Percentiles rank a stretch among this genome's conserved stretches.
Conservation (phyloP, 2,329 filamentous ascomycete species). For the Claviceps maximensis region DNA sequence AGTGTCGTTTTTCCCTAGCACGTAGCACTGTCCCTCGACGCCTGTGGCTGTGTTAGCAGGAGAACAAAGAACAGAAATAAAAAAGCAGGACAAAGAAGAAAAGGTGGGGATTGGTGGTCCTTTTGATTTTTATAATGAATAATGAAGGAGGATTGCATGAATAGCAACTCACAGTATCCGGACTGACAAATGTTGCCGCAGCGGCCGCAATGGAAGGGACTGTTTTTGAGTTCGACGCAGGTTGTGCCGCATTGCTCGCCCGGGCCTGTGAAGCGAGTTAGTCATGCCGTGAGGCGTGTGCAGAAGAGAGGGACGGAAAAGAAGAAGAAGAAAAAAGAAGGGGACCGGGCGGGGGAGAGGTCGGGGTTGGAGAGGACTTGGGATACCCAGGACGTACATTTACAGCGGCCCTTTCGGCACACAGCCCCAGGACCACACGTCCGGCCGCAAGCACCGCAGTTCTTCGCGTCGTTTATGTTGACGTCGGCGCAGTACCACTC, state of each 20-base stretch:
- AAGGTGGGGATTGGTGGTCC: too few relatives aligned
- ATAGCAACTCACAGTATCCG: neutral
- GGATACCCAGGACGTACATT: neutral
- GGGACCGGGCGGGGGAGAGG: neutral
- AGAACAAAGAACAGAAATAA: neutral
- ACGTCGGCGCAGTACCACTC: neutral
- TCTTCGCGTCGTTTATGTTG: neutral
- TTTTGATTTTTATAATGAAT: too few relatives aligned
- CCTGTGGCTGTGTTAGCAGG: neutral
- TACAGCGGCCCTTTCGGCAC: neutral
- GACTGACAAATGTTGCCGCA: neutral
- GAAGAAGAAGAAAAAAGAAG: neutral
- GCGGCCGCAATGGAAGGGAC: neutral
- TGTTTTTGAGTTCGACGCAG: neutral
- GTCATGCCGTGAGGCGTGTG: neutral
- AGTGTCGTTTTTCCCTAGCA: neutral
- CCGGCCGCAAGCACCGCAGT: conserved; percentile 1
- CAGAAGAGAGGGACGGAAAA: neutral
- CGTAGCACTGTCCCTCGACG: neutral
- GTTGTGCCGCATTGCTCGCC: neutral
- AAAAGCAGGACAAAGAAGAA: too few relatives aligned
- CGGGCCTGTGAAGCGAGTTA: neutral
- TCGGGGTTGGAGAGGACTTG: neutral
- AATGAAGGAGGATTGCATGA: too few relatives aligned
- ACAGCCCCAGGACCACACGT: neutral